These are phyloP conservation scores for Cystobasidiaceae sp. DNA, from an alignment of 1,284 basidiomycete genomes.

Conservation along the genomic window DNA sequence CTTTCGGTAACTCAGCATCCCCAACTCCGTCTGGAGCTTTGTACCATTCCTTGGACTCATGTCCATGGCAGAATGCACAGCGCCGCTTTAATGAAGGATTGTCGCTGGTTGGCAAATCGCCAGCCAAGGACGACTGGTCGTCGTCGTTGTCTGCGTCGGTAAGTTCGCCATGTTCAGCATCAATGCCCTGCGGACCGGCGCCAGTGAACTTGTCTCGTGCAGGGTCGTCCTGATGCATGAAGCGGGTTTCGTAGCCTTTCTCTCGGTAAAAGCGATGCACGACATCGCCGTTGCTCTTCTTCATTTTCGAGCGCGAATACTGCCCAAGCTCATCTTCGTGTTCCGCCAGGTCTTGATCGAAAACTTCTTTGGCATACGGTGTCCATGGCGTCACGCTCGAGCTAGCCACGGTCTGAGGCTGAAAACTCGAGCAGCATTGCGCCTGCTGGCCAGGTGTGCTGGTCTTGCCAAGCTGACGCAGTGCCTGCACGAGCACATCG, in stretches of 20 bases:
- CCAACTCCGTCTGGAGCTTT: conserved; percentile 37
- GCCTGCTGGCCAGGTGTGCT: too few species aligned
- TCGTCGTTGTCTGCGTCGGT: conserved; percentile 31
- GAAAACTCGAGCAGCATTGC: too few species aligned
- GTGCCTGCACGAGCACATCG: background rate
- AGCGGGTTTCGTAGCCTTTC: background rate
- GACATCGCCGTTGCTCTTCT: conserved; percentile 38
- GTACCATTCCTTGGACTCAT: conserved; percentile 35
- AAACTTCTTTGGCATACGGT: conserved; percentile 33
- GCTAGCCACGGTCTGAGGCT: conserved; percentile 16
- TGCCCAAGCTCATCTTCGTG: conserved; percentile 39
- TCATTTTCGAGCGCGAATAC: conserved; percentile 25
- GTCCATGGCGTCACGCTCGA: conserved; percentile 35
- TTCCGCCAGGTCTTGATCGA: conserved; percentile 33
- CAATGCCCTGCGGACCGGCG: conserved; percentile 32
- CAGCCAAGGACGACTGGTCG: conserved; percentile 31
- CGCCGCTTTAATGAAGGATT: conserved; percentile 25
- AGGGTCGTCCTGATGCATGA: conserved; percentile 37
- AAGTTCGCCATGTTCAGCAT: background rate
- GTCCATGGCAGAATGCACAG: conserved; percentile 36
- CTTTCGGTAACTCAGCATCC: conserved; percentile 2
- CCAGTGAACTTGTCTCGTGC: conserved; percentile 37
- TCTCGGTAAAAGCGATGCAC: conserved; percentile 40
- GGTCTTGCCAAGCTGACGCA: too few species aligned
- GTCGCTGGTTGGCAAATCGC: conserved; percentile 20